Conservation (phyloP, 106 monocot genomes). For the Chionographis japonica region DNA sequence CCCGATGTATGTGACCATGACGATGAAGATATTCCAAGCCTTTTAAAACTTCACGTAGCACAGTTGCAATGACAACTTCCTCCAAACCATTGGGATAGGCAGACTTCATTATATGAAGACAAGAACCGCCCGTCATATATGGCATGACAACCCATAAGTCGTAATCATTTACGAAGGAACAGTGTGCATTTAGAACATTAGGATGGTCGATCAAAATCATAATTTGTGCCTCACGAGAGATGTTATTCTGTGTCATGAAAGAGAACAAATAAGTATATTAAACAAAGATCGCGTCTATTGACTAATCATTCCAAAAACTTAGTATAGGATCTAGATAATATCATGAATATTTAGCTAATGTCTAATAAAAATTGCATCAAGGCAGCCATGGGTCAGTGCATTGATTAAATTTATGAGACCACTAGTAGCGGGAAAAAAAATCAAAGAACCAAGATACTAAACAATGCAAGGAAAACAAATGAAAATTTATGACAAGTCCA, state of each 20-base stretch:
- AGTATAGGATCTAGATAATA: no score
- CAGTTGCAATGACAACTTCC: constrained; percentile 71
- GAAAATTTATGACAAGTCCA: no score
- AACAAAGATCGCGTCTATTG: no score
- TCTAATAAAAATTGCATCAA: no score
- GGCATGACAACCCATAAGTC: constrained; percentile 93
- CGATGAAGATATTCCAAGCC: constrained; percentile 85
- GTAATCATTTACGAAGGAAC: constrained; percentile 69
- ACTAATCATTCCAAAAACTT: no score
- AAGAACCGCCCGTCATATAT: constrained; percentile 88
- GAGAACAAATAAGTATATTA: neutral
- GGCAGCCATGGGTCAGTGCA: no score
- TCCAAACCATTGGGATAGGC: constrained; percentile 75
- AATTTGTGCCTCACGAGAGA: constrained; percentile 80
- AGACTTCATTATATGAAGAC: constrained; percentile 84
- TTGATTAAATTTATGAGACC: no score
- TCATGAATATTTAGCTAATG: no score
- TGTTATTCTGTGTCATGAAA: constrained; percentile 44
- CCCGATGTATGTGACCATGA: constrained; percentile 91
- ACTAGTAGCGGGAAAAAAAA: neutral
- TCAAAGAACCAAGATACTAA: no score
- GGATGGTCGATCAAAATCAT: constrained; percentile 89
- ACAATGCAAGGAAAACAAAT: no score
- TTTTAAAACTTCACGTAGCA: constrained; percentile 75
- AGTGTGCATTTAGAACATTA: constrained; percentile 83